Conservation (phyloP, 805 yeast species). For the Hanseniaspora occidentalis region DNA sequence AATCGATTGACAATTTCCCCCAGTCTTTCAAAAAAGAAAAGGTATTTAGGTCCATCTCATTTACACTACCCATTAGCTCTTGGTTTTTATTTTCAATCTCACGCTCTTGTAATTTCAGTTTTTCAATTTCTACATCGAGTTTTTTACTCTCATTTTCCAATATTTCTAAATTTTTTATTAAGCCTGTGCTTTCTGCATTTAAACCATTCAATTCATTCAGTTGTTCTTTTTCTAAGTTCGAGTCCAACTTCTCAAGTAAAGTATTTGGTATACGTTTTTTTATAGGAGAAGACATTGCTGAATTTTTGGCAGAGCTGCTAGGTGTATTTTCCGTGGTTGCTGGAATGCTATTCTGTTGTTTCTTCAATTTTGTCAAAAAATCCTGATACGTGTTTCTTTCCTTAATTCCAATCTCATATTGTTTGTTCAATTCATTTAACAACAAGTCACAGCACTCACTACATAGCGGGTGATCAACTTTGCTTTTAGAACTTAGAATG, state of each 20-base stretch:
- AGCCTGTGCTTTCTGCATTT: slow-evolving; percentile 14
- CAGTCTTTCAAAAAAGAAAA: slow-evolving; percentile 39
- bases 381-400: slow-evolving; percentile 71
- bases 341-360: slow-evolving; percentile 33
- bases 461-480: slow-evolving; percentile 79
- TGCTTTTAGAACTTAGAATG: slow-evolving; percentile 56
- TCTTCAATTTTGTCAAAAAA: slow-evolving; percentile 58
- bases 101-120: slow-evolving; percentile 33
- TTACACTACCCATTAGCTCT: slow-evolving; percentile 33
- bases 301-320: slow-evolving; percentile 14
- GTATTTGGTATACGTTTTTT: slow-evolving; percentile 9
- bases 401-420: slow-evolving; percentile 57
- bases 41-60: slow-evolving; percentile 43
- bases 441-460: slow-evolving; percentile 66
- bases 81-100: slow-evolving; percentile 37
- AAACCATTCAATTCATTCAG: slow-evolving; percentile 24
- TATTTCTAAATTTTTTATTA: slow-evolving; percentile 13
- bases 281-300: slow-evolving; percentile 5
- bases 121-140: slow-evolving; percentile 31
- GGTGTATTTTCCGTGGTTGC: slow-evolving; percentile 11
- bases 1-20: slow-evolving; percentile 49
- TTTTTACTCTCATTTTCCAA: slow-evolving; percentile 28
- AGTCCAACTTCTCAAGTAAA: slow-evolving; percentile 40
- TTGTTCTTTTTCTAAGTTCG: slow-evolving; percentile 20
- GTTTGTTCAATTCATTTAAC: slow-evolving; percentile 48